Percentiles rank a stretch among this genome's conserved stretches.
Evolutionary conservation across 2,329 filamentous ascomycete genomes (phyloP).

Genomic region (Botrytis paeoniae): DNA sequence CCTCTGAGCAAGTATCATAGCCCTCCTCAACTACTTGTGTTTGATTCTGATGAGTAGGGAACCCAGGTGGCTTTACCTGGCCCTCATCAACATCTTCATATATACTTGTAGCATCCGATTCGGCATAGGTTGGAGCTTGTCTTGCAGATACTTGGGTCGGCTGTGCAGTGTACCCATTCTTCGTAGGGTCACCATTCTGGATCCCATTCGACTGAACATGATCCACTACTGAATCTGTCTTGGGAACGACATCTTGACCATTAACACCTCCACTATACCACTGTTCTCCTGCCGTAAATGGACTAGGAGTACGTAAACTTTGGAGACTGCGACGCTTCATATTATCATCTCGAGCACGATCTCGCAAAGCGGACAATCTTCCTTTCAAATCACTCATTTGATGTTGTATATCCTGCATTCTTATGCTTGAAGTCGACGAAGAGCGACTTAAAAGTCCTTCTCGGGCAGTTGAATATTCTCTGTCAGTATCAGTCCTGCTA

Average conservation of each 20-base stretch:
- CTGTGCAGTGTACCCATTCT: slow-evolving; percentile 3
- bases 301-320: slow-evolving; percentile 57
- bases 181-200: slow-evolving; percentile 4
- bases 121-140: slow-evolving; percentile 24
- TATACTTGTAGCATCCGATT: slow-evolving; percentile 32
- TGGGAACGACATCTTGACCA: slow-evolving; percentile 29
- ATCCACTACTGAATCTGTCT: slow-evolving; percentile 32
- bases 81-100: slow-evolving; percentile 35
- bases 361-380: slow-evolving; percentile 63
- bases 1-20: slow-evolving; percentile 28
- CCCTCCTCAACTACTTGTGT: slow-evolving; percentile 22
- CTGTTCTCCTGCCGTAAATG: slow-evolving; percentile 39
- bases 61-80: slow-evolving; percentile 3
- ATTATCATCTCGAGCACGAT: slow-evolving; percentile 61
- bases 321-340: slow-evolving; percentile 60
- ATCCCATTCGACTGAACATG: slow-evolving; percentile 29
- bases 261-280: slow-evolving; percentile 35
- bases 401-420: slow-evolving; percentile 58
- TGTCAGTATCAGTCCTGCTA: slow-evolving; percentile 29
- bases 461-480: slow-evolving; percentile 25
- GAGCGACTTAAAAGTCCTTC: slow-evolving; percentile 34
- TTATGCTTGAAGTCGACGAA: slow-evolving; percentile 38
- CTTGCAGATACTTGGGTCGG: slow-evolving; percentile 5
- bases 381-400: slow-evolving; percentile 68
- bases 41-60: slow-evolving; percentile 18